These are phyloP conservation scores for Gamarada debralockiae DNA, from an alignment of 495 filamentous ascomycete genomes.

Conservation along the genomic window DNA sequence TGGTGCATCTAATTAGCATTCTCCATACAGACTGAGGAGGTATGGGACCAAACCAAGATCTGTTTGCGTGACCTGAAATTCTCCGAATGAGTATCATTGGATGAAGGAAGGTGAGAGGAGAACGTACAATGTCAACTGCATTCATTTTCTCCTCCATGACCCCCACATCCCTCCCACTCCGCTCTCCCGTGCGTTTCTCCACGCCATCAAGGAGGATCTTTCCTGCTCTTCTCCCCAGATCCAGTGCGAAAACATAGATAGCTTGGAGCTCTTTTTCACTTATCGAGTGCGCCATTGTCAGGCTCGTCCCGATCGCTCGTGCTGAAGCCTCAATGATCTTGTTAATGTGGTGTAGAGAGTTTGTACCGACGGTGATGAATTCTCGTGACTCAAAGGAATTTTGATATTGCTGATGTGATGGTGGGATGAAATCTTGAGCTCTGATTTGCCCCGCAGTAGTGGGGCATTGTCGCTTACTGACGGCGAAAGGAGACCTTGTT, in stretches of 20 bases:
- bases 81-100: too few species aligned
- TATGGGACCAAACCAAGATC: constrained; percentile 49
- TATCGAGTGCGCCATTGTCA: constrained; percentile 14
- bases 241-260: constrained; percentile 61
- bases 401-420: too few species aligned
- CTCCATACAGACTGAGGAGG: neutral
- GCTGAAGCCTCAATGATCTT: too few species aligned
- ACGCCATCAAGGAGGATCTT: constrained; percentile 51
- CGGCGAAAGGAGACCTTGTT: too few species aligned
- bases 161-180: constrained; percentile 27
- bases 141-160: constrained; percentile 54
- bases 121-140: constrained; percentile 60
- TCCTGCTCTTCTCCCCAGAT: constrained; percentile 61
- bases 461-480: too few species aligned
- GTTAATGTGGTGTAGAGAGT: too few species aligned
- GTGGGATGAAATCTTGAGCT: too few species aligned
- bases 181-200: constrained; percentile 38
- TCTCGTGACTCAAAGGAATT: too few species aligned
- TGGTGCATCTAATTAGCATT: constrained; percentile 25
- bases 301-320: neutral
- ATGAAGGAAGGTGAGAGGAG: too few species aligned
- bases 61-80: constrained; percentile 45
- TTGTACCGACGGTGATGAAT: too few species aligned
- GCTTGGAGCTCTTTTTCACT: constrained; percentile 41
- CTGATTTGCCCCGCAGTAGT: too few species aligned